These are phyloP conservation scores for Micractinium sp. DNA, from an alignment of 139 green algal species.

Conservation along the genomic window DNA sequence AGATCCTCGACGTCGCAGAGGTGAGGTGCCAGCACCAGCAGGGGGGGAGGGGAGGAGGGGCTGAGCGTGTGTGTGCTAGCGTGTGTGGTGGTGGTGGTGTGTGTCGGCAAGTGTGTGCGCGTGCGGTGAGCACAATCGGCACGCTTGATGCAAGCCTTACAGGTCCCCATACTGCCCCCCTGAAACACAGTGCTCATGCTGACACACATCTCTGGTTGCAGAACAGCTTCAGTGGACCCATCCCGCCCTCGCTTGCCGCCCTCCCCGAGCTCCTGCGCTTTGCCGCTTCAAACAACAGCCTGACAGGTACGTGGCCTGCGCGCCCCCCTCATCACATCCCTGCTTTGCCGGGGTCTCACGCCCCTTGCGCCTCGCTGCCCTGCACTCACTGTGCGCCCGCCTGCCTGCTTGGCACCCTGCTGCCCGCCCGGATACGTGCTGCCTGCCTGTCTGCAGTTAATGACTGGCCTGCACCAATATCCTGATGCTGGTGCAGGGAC, in stretches of 20 bases:
- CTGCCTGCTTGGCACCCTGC: no score
- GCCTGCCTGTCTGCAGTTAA: neutral
- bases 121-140: no score
- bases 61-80: neutral
- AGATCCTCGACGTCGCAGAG: neutral
- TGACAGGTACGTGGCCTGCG: neutral
- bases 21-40: neutral
- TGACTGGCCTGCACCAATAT: neutral
- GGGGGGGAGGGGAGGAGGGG: neutral
- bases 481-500: neutral
- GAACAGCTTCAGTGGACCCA: neutral
- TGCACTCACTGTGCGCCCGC: neutral
- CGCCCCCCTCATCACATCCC: no score
- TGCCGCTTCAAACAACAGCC: neutral
- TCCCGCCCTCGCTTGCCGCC: neutral
- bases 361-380: no score
- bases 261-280: slow-evolving; percentile 6
- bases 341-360: neutral
- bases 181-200: no score
- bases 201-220: neutral
- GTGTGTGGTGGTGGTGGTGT: neutral
- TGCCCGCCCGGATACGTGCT: no score
- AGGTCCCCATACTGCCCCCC: neutral
- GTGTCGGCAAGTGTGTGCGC: neutral
- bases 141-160: neutral